phyloP scores from a whole-genome alignment of 2,329 filamentous ascomycete species.

The Fusarium penzigii region DNA sequence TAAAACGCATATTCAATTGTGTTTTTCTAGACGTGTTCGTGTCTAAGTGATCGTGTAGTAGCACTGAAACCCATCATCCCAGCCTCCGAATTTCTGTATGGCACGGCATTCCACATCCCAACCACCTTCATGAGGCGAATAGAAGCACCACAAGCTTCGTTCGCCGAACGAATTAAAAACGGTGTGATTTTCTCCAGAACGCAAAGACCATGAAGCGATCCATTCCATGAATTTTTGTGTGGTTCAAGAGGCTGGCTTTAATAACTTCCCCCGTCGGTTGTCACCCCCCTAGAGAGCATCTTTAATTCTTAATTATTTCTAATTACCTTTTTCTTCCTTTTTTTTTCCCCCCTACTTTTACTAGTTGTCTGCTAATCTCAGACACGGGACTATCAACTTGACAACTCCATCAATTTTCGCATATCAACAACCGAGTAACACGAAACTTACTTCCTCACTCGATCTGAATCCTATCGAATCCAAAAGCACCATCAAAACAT shows the following conservation, averaged over 20 bases:
- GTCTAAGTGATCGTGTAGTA: too few species aligned
- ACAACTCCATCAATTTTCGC: neutral
- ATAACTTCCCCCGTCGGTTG: neutral
- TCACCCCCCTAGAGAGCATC: neutral
- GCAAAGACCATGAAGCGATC: neutral
- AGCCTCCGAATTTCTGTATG: neutral
- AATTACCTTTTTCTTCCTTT: too few species aligned
- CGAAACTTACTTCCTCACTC: neutral
- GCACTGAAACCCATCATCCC: neutral
- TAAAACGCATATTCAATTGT: too few species aligned
- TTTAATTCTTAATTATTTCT: neutral
- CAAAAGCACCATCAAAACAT: neutral
- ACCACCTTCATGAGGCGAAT: neutral
- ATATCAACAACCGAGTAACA: neutral
- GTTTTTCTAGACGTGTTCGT: too few species aligned
- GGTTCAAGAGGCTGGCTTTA: neutral
- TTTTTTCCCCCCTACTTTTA: too few species aligned
- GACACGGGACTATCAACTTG: neutral
- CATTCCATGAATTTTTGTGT: neutral
- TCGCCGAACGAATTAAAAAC: neutral
- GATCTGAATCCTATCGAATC: neutral
- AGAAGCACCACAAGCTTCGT: neutral
- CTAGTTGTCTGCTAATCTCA: too few species aligned
- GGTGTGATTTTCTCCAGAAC: neutral
- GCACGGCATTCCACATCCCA: neutral